These are phyloP conservation scores for Thielaviopsis euricoi DNA, from an alignment of 2,329 filamentous ascomycete genomes.

Conservation along the genomic window DNA sequence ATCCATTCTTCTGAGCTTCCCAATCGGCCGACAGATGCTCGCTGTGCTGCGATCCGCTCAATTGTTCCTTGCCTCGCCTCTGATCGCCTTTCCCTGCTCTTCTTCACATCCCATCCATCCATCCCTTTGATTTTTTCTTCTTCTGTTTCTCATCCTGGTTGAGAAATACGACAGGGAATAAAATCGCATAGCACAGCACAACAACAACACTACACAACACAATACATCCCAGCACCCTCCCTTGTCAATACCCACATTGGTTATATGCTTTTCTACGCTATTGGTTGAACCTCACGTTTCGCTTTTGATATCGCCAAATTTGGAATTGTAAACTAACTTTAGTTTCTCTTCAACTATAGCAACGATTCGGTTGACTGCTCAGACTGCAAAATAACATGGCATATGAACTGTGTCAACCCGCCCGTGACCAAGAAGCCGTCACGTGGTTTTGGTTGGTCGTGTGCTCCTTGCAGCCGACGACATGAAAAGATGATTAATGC, in stretches of 20 bases:
- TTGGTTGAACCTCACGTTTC: too few species aligned
- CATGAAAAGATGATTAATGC: constrained; percentile 87
- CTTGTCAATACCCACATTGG: background rate
- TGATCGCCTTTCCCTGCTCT: too few species aligned
- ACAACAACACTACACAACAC: too few species aligned
- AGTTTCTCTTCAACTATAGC: constrained; percentile 29
- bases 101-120: background rate
- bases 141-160: background rate
- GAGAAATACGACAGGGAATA: too few species aligned
- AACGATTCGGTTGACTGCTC: constrained; percentile 95
- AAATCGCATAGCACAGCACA: too few species aligned
- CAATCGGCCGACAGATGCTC: too few species aligned
- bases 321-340: background rate
- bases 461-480: constrained; percentile 87
- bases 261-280: background rate
- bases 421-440: constrained; percentile 90
- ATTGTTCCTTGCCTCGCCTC: too few species aligned
- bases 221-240: too few species aligned
- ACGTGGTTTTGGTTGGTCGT: constrained; percentile 95
- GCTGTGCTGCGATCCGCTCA: too few species aligned
- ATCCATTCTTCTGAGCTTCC: too few species aligned
- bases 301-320: too few species aligned
- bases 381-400: constrained; percentile 86
- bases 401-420: constrained; percentile 94
- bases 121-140: background rate